Base-by-base conservation (phyloP, 2,329 filamentous ascomycete species). In the Cadophora sp. region DNA sequence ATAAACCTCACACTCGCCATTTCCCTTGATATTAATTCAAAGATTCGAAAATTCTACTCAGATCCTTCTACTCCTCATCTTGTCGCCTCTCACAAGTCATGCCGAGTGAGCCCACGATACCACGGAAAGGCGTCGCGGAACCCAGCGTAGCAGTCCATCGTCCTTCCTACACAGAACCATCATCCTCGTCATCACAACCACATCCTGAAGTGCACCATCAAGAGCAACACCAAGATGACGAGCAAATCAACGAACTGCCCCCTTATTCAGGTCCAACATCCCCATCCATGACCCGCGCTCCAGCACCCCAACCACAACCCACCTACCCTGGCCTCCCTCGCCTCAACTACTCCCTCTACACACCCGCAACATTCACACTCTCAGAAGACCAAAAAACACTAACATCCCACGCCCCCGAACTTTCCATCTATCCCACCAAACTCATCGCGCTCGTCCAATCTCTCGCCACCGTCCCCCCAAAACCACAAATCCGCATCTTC, bases 401-500 rank as follows among this genome's bases (percentile, higher is more conserved):
- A 65, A 80, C 79, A 24, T 82, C 82, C 60, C 80, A 81, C 50
- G 81, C 82, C 0, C 79, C 80, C n/a, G 81, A 83, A 70, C 78
- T 87, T 4, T 84, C 83, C 5, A 77, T 78, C 66, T 82, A 82
- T 64, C 79, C 79, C 30, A 73, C 75, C 16, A 83, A 82, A 6
- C 78, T 88, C 41, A 77, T 80, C 4, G 75, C 81, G 4, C 77
- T 87, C 24, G 73, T 87, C 30, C 81, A 82, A 43, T 73, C 77
- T 39, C 82, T 86, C 64, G 81, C 84, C 16, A 81, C 81, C 0
- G 78, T 87, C 0, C 85, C 85, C 22, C 85, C 85, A 7, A 87
- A 87, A 72, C 84, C 83, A 0, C 80, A 83, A 68, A 80, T 87
- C 24, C 79, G 82, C 62, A 80, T 87, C 62, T 78, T 78, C 3